These are phyloP conservation scores for Daldinia childiae DNA, from an alignment of 495 filamentous ascomycete genomes.

Conservation along the genomic window DNA sequence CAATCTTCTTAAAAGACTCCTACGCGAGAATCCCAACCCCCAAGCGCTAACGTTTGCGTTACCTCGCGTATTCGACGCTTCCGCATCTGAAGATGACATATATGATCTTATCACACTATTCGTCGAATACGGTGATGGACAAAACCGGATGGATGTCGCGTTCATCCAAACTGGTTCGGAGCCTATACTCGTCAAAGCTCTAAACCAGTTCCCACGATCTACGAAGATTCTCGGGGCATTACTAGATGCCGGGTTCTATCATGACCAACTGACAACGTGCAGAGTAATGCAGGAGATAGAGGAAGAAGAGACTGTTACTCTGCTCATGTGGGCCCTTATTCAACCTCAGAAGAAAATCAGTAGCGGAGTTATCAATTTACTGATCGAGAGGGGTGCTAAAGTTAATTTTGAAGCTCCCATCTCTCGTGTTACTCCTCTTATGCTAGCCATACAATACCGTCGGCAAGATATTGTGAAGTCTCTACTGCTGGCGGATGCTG, in stretches of 20 bases:
- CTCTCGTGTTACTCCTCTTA: conserved; percentile 58
- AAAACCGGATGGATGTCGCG: conserved; percentile 55
- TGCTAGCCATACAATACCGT: conserved; percentile 56
- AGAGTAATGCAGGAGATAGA: conserved; percentile 51
- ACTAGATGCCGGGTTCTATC: conserved; percentile 58
- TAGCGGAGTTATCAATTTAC: conserved; percentile 52
- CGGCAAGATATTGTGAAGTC: conserved; percentile 56
- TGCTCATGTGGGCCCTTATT: conserved; percentile 58
- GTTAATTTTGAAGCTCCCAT: conserved; percentile 56
- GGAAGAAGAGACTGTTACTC: conserved; percentile 53
- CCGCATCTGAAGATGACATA: conserved; percentile 49
- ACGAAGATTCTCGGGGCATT: conserved; percentile 52
- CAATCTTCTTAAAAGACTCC: conserved; percentile 50
- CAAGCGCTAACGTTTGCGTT: conserved; percentile 55
- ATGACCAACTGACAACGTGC: conserved; percentile 52
- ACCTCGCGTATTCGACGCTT: conserved; percentile 53
- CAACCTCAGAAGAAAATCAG: conserved; percentile 62
- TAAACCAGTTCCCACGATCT: conserved; percentile 57
- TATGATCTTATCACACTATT: conserved; percentile 53
- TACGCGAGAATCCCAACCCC: conserved; percentile 51
- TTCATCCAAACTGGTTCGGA: conserved; percentile 44
- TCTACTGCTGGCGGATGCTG: conserved; percentile 56
- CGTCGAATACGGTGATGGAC: conserved; percentile 52
- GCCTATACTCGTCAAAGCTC: conserved; percentile 54
- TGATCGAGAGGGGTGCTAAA: conserved; percentile 57